Conservation (phyloP, 331 rosid genomes). For the Malus hybrid region DNA sequence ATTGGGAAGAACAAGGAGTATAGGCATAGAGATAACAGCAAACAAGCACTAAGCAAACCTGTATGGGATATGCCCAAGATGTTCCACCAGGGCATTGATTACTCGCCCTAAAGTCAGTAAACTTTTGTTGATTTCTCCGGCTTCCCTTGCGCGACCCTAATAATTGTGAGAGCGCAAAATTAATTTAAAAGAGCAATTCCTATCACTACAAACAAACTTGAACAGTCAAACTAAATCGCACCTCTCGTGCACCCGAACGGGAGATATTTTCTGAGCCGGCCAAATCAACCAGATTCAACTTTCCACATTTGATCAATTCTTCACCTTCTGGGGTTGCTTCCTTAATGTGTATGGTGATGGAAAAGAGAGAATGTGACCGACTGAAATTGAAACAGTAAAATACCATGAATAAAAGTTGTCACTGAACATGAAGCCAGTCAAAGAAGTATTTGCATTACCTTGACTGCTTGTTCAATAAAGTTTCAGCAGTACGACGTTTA, state of each 20-base stretch:
- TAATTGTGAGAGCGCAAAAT: too few species aligned
- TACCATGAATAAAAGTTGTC: neutral
- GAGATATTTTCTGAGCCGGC: conserved; percentile 65
- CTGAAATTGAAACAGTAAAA: conserved; percentile 25
- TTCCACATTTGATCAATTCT: conserved; percentile 93
- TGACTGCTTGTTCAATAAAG: conserved; percentile 85
- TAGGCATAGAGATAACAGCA: neutral
- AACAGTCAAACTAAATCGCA: too few species aligned
- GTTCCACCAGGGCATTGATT: conserved; percentile 90
- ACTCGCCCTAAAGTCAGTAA: conserved; percentile 94
- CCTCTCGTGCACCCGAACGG: too few species aligned
- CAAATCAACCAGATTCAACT: conserved; percentile 79
- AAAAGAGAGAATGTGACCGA: conserved; percentile 95
- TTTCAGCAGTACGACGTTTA: conserved; percentile 91
- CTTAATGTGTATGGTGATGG: conserved; percentile 88
- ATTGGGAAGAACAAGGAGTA: neutral
- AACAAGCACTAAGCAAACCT: conserved; percentile 32
- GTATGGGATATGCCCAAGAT: conserved; percentile 88
- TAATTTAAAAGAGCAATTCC: too few species aligned
- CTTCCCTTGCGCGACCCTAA: too few species aligned
- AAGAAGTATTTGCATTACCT: conserved; percentile 35
- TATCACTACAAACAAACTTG: too few species aligned
- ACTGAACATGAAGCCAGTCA: neutral
- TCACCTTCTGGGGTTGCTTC: conserved; percentile 97
- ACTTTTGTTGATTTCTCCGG: conserved; percentile 15